Conservation (phyloP, 2,329 filamentous ascomycete genomes). For the Cryphonectria parasitica region DNA sequence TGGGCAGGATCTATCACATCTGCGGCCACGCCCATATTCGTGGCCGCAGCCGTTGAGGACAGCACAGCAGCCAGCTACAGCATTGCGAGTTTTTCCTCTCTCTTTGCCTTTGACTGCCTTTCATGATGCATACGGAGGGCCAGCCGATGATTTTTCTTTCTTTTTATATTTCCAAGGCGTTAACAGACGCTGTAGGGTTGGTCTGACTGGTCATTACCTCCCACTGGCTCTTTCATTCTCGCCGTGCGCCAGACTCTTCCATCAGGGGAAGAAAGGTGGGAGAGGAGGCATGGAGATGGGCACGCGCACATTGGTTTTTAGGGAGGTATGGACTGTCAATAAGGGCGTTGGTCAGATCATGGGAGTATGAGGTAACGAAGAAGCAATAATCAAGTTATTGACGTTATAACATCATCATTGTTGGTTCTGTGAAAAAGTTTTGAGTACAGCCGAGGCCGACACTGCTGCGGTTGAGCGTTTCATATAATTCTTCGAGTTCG, state of each 20-base stretch:
- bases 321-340: neutral
- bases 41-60: neutral
- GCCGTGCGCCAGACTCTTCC: neutral
- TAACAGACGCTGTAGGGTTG: neutral
- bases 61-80: slow-evolving; percentile 1
- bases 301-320: neutral
- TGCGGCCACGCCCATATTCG: neutral
- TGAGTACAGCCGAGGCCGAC: no score
- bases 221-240: neutral
- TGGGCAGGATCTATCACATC: neutral
- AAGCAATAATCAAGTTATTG: slow-evolving; percentile 15
- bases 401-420: neutral
- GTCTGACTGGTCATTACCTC: slow-evolving; percentile 4
- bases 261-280: neutral
- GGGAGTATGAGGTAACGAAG: slow-evolving; percentile 19
- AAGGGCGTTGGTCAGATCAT: neutral
- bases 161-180: neutral
- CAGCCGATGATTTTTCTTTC: neutral
- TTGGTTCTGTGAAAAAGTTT: no score
- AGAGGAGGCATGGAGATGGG: neutral
- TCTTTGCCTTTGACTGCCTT: neutral
- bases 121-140: neutral
- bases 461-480: no score
- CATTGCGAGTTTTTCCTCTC: neutral
- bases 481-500: no score